Percentiles rank a stretch among this genome's conserved stretches.
Conservation (phyloP, 441 rosid species). For the Populus trichocarpa region DNA sequence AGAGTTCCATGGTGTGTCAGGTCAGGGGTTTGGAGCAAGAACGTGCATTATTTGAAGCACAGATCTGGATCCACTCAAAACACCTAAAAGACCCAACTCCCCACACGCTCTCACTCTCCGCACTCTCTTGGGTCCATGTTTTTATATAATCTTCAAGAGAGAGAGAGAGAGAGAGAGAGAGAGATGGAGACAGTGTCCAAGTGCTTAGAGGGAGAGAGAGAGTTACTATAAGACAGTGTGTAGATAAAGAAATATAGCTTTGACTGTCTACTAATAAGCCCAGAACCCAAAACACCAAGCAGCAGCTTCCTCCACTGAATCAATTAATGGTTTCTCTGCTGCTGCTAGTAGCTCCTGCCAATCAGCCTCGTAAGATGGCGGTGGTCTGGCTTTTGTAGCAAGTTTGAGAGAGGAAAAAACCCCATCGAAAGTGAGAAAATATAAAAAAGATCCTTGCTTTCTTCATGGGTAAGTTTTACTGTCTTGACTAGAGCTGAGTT, state of each 20-base stretch:
- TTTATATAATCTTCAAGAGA: background rate
- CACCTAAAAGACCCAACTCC: background rate
- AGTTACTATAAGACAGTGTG: too few species aligned
- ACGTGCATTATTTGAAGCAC: constrained; percentile 36
- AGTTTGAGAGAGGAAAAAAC: constrained; percentile 4
- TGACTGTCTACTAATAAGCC: constrained; percentile 20
- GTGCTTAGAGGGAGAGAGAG: constrained; percentile 1
- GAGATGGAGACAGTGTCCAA: background rate
- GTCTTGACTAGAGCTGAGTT: background rate
- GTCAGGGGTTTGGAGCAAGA: constrained; percentile 19
- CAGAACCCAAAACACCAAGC: constrained; percentile 17
- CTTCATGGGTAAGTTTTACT: constrained; percentile 11
- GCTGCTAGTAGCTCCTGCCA: background rate
- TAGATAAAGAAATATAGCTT: constrained; percentile 2
- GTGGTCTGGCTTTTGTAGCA: constrained; percentile 29
- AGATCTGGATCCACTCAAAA: constrained; percentile 34
- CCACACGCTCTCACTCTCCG: constrained; percentile 1
- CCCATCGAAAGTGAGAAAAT: background rate
- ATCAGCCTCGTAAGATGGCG: constrained; percentile 18
- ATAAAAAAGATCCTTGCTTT: background rate
- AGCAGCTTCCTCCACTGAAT: constrained; percentile 5
- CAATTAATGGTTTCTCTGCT: constrained; percentile 24
- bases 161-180: constrained; percentile 3
- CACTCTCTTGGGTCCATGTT: background rate
- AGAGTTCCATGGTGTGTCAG: constrained; percentile 8